phyloP scores from a whole-genome alignment of 2,329 filamentous ascomycete species.

The Penicillium sp. region DNA sequence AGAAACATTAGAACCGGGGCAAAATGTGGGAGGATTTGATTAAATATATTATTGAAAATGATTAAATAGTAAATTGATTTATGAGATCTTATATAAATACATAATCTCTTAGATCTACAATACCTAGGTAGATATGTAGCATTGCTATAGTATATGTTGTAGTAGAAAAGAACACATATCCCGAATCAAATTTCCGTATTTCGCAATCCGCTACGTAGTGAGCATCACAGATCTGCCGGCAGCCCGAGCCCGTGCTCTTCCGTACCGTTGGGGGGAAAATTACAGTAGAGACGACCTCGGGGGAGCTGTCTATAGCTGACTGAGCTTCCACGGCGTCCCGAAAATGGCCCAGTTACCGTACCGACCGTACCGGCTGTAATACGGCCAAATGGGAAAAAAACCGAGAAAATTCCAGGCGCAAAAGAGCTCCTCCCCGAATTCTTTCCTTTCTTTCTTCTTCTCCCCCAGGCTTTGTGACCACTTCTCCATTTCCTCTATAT shows the following conservation, averaged over 20 bases:
- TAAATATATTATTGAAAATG: neutral
- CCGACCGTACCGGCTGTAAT: constrained; percentile 30
- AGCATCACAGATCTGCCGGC: constrained; percentile 21
- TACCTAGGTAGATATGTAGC: neutral
- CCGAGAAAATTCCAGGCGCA: constrained; percentile 30
- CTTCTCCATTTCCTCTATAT: constrained; percentile 31
- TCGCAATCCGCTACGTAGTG: neutral
- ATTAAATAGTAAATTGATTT: neutral
- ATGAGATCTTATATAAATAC: neutral
- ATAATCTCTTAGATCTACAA: neutral
- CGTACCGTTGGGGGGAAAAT: constrained; percentile 27
- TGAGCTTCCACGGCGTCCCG: constrained; percentile 19
- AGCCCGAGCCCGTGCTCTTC: constrained; percentile 17
- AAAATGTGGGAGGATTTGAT: neutral
- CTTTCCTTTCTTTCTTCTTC: constrained; percentile 37
- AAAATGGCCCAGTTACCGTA: constrained; percentile 25
- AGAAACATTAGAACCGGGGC: neutral
- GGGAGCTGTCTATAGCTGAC: neutral
- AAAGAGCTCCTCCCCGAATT: constrained; percentile 32
- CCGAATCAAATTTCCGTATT: neutral
- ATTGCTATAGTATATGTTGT: neutral
- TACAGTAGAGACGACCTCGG: constrained; percentile 17
- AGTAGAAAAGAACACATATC: neutral
- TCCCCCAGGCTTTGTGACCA: constrained; percentile 35
- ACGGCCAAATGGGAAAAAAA: constrained; percentile 38